Percentiles rank a stretch among this genome's conserved stretches.
phyloP scores from a whole-genome alignment of 306 rosid genomes.

The Gynostemma pentaphyllum region DNA sequence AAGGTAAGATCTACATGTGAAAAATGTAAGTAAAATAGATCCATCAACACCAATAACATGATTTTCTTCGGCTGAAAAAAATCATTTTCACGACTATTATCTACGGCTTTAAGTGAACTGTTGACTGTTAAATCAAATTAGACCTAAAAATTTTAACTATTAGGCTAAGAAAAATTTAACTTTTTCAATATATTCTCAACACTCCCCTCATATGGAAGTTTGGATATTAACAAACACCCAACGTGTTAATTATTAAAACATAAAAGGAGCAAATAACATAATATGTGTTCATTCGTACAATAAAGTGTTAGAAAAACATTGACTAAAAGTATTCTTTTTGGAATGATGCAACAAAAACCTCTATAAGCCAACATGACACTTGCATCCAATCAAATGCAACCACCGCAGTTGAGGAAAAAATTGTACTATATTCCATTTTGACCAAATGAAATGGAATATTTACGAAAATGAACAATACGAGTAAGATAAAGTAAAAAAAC shows the following conservation, averaged over 20 bases:
- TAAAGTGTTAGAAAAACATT: too few species aligned
- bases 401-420: neutral
- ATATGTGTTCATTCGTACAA: too few species aligned
- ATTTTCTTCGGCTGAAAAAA: neutral
- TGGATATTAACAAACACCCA: too few species aligned
- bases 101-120: neutral
- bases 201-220: too few species aligned
- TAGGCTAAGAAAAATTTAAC: too few species aligned
- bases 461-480: conserved; percentile 4
- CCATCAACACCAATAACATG: neutral
- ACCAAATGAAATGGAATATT: neutral
- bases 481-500: neutral
- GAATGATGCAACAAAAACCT: neutral
- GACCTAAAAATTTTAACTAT: too few species aligned
- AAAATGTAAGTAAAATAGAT: neutral
- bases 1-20: neutral
- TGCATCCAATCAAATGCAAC: neutral
- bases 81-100: neutral
- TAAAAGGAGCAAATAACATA: too few species aligned
- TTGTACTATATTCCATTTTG: neutral
- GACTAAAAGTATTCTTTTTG: neutral
- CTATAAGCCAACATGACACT: neutral
- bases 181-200: too few species aligned
- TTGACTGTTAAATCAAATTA: too few species aligned
- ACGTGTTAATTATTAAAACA: too few species aligned